Evolutionary conservation across 768 basidiomycete genomes (phyloP), one percentile per base, ranked within the genome.

Genomic region (Grammothele lineata): DNA sequence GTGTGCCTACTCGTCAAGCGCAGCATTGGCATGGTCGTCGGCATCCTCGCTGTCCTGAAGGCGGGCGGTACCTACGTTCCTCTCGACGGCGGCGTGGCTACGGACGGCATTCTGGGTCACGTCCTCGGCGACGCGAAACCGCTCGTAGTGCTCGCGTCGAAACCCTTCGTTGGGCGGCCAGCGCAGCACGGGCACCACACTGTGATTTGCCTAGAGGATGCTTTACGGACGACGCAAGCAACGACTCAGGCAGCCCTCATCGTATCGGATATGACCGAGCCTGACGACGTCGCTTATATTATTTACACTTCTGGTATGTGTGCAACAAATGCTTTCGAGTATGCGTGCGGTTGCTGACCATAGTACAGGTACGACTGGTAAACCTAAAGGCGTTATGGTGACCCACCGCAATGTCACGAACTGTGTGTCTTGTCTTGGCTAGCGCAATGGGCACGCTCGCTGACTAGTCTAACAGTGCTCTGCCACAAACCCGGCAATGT

Each of bases 261-360:
- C 23, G 78, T 80, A 39, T 80, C n/a, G n/a, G n/a, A n/a, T n/a
- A n/a, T n/a, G n/a, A n/a, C n/a, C n/a, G n/a, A n/a, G n/a, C n/a
- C n/a, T n/a, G n/a, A n/a, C n/a, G n/a, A n/a, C n/a, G n/a, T n/a
- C n/a, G n/a, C n/a, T n/a, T n/a, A n/a, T n/a, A n/a, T n/a, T n/a
- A n/a, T n/a, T n/a, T n/a, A n/a, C n/a, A n/a, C n/a, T n/a, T n/a
- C n/a, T n/a, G n/a, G n/a, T n/a, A n/a, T n/a, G n/a, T n/a, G n/a
- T n/a, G n/a, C n/a, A n/a, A n/a, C n/a, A n/a, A n/a, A n/a, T 77
- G 56, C 78, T 77, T 11, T 75, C 74, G 33, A 76, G 77, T 73
- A 35, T 18, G 34, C 14, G 34, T 43, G 40, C 18, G 15, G 27
- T 12, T 22, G 22, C 24, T 22, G 1, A 21, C 54, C 54, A 4